Conservation (phyloP, 1,284 basidiomycete genomes). For the Athelia sp. region DNA sequence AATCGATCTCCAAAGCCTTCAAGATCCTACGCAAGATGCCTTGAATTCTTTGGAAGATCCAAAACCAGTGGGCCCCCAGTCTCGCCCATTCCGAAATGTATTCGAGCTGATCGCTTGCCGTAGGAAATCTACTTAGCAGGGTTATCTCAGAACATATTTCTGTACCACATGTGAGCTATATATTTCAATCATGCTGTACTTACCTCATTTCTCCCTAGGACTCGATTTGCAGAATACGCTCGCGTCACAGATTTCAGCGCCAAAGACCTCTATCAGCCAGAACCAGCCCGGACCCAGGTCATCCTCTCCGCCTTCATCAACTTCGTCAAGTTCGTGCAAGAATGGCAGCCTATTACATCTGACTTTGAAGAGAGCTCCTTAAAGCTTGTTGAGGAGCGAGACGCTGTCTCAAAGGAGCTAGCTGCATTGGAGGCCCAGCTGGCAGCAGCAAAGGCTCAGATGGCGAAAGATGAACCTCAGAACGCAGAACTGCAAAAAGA, state of each 20-base stretch:
- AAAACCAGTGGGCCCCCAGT: constrained; percentile 54
- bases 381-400: constrained; percentile 51
- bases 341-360: constrained; percentile 57
- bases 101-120: not conserved
- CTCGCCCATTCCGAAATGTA: too few species aligned
- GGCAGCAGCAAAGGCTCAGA: constrained; percentile 44
- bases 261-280: constrained; percentile 70
- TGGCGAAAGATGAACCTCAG: constrained; percentile 66
- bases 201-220: too few species aligned
- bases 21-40: constrained; percentile 52
- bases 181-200: too few species aligned
- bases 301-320: constrained; percentile 88
- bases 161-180: constrained; percentile 57
- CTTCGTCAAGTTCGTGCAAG: constrained; percentile 84
- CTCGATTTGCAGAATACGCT: constrained; percentile 68
- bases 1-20: constrained; percentile 54
- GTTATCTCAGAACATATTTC: constrained; percentile 55
- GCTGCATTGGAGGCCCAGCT: constrained; percentile 34
- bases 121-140: constrained; percentile 63
- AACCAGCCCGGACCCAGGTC: constrained; percentile 63
- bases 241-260: constrained; percentile 74
- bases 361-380: constrained; percentile 57
- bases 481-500: constrained; percentile 57
- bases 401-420: constrained; percentile 46
- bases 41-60: constrained; percentile 47